Evolutionary conservation across 2,329 filamentous ascomycete genomes (phyloP).

Genomic region (Ambrosiella beaveri): DNA sequence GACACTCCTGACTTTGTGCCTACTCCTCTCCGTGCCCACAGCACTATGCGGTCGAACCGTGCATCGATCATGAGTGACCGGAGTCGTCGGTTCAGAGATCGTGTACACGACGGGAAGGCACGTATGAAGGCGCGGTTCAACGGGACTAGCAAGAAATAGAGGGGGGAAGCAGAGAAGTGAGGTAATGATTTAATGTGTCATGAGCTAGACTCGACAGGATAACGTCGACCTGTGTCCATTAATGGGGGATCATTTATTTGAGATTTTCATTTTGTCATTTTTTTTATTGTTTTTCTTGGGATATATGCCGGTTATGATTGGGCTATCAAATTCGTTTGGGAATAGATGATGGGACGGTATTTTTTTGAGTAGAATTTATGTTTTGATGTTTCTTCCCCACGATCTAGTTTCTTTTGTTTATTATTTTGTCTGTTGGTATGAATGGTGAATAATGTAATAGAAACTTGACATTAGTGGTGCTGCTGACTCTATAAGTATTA

Average conservation of each 20-base stretch:
- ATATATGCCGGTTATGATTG: no score
- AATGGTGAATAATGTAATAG: no score
- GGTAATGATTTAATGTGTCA: no score
- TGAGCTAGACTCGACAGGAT: no score
- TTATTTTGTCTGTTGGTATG: background rate
- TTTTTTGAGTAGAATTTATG: background rate
- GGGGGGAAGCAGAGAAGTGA: background rate
- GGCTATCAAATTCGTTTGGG: no score
- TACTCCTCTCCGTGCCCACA: constrained; percentile 6
- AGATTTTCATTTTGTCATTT: no score
- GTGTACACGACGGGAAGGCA: constrained; percentile 6
- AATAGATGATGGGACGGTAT: background rate
- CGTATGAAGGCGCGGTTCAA: constrained; percentile 1
- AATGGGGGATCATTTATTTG: no score
- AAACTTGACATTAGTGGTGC: no score
- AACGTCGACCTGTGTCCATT: no score
- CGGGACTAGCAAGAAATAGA: background rate
- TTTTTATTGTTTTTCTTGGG: no score
- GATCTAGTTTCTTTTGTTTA: background rate
- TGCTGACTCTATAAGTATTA: no score
- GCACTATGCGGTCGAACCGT: constrained; percentile 11
- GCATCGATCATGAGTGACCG: constrained; percentile 11
- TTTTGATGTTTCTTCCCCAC: background rate
- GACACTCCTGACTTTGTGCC: constrained; percentile 9
- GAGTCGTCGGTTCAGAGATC: constrained; percentile 5